Conservation (phyloP, 139 green algal species). For the Auxenochlorella pyrenoidosa region DNA sequence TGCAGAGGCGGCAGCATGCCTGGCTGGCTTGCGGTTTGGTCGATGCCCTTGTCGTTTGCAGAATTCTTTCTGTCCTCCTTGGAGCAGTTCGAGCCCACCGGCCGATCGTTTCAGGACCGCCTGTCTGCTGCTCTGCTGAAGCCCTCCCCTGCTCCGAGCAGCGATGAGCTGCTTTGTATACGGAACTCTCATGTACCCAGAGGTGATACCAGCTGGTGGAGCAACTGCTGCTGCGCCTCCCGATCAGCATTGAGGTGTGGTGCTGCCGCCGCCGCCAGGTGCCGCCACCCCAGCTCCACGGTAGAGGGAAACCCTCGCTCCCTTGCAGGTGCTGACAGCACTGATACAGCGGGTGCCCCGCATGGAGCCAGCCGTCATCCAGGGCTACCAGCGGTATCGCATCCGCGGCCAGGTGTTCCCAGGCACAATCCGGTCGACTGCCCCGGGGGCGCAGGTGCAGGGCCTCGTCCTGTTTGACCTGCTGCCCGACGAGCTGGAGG, state of each 20-base stretch:
- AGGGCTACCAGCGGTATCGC: conserved; percentile 63
- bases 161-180: conserved; percentile 57
- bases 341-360: conserved; percentile 65
- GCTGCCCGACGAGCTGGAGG: conserved; percentile 59
- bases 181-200: conserved; percentile 56
- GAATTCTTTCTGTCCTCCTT: too few species aligned
- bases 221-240: neutral
- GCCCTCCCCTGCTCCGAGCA: neutral
- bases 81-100: too few species aligned
- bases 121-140: neutral
- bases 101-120: neutral
- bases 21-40: too few species aligned
- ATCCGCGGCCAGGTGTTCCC: conserved; percentile 53
- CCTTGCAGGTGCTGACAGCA: conserved; percentile 58
- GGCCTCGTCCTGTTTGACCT: conserved; percentile 59
- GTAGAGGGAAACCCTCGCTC: neutral
- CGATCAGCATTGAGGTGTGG: too few species aligned
- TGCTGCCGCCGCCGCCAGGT: neutral
- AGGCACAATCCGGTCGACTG: conserved; percentile 8
- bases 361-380: conserved; percentile 50
- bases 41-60: too few species aligned
- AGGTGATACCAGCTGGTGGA: conserved; percentile 7
- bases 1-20: too few species aligned
- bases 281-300: too few species aligned
- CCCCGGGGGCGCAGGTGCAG: neutral